Evolutionary conservation across 1,284 basidiomycete species (phyloP).

Genomic region (Vanrija sp.): DNA sequence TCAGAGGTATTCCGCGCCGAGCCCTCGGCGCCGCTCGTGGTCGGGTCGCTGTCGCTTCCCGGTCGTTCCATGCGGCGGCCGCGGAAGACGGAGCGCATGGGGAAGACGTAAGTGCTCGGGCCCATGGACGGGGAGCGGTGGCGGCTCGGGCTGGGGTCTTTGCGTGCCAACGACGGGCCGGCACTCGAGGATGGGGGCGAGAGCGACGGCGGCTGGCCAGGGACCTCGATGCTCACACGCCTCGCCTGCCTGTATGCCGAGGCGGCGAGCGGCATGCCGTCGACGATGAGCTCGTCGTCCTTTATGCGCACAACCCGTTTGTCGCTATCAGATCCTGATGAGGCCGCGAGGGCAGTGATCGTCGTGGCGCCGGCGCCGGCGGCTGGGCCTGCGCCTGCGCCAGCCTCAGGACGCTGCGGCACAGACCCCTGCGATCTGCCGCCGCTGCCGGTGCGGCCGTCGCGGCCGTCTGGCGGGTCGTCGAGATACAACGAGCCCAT

Average conservation of each 20-base stretch:
- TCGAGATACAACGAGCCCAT: no score
- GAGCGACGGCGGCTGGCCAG: no score
- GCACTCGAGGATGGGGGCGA: background rate
- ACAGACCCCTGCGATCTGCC: no score
- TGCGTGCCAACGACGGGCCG: background rate
- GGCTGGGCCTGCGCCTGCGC: no score
- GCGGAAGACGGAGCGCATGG: conserved; percentile 42
- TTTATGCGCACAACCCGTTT: no score
- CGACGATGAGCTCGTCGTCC: background rate
- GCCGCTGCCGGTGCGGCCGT: no score
- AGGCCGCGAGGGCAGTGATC: no score
- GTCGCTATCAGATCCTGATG: no score
- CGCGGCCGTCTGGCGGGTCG: no score
- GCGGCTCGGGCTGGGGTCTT: background rate
- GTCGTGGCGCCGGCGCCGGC: no score
- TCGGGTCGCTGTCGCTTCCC: conserved; percentile 4
- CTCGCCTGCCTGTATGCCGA: background rate
- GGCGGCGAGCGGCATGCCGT: background rate
- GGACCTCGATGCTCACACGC: no score
- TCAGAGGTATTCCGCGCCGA: background rate
- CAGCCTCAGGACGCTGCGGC: no score
- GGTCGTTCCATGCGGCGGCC: conserved; percentile 1
- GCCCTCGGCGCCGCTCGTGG: background rate
- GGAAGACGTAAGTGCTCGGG: conserved; percentile 37
- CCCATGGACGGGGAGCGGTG: background rate